These are phyloP conservation scores for Boletus reticuloceps DNA, from an alignment of 768 basidiomycete genomes.

Conservation along the genomic window DNA sequence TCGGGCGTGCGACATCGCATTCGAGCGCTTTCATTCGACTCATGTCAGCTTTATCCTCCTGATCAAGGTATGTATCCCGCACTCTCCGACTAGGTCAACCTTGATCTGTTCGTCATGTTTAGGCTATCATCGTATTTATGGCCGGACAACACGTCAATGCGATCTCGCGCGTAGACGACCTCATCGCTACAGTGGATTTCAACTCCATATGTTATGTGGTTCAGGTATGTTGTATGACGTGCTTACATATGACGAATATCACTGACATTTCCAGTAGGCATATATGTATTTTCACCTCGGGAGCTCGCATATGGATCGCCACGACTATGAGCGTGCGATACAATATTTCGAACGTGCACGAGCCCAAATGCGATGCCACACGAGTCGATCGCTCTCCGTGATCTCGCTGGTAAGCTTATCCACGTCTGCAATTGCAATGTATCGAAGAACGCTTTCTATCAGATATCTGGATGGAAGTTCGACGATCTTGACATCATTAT, in stretches of 20 bases:
- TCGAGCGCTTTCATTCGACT: constrained; percentile 2
- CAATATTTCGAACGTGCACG: background rate
- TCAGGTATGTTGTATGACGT: background rate
- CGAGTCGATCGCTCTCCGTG: background rate
- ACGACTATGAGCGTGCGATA: constrained; percentile 3
- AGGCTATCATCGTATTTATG: constrained; percentile 6
- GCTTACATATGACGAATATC: background rate
- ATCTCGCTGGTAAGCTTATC: constrained; percentile 8
- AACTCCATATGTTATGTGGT: constrained; percentile 1
- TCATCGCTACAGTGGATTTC: background rate
- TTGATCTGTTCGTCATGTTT: background rate
- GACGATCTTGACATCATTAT: background rate
- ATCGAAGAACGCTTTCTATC: background rate
- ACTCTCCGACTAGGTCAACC: background rate
- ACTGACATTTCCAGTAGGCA: background rate
- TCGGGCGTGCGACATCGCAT: background rate
- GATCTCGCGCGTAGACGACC: constrained; percentile 3
- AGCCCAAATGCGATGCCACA: background rate
- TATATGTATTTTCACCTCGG: constrained; percentile 8
- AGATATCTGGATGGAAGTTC: constrained; percentile 10
- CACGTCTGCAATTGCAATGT: too few relatives aligned
- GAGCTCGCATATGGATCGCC: background rate
- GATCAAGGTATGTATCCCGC: constrained; percentile 4
- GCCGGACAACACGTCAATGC: background rate
- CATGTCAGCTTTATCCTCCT: constrained; percentile 4